Conservation (phyloP, 192 early-diverging fungal species). For the Gamsiella multidivaricata region DNA sequence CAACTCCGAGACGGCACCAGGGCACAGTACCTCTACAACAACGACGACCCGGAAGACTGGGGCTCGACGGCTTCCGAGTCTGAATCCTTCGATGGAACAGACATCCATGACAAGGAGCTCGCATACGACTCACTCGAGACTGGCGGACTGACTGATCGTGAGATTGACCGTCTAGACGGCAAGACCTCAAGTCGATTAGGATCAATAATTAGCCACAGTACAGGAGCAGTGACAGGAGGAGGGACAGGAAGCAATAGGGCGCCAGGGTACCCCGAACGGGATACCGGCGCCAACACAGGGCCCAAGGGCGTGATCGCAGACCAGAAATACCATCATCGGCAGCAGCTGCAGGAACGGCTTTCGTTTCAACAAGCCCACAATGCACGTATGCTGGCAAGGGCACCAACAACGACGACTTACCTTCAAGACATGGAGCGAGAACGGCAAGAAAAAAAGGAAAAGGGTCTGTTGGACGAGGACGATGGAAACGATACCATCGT, state of each 20-base stretch:
- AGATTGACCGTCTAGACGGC: conserved; percentile 33
- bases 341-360: conserved; percentile 35
- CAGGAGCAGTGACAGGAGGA: too few species aligned
- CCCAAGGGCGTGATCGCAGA: conserved; percentile 70
- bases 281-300: conserved; percentile 58
- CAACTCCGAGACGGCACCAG: not conserved
- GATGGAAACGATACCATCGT: conserved; percentile 28
- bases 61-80: conserved; percentile 23
- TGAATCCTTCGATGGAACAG: conserved; percentile 2
- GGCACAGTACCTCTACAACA: conserved; percentile 27
- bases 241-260: not conserved
- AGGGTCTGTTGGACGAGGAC: conserved; percentile 25
- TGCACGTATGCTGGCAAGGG: conserved; percentile 56
- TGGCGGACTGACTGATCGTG: conserved; percentile 26
- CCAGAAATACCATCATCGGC: conserved; percentile 58
- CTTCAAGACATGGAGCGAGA: conserved; percentile 50
- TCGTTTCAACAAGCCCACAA: conserved; percentile 53
- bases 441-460: conserved; percentile 20
- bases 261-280: conserved; percentile 40
- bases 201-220: not conserved
- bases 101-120: conserved; percentile 1
- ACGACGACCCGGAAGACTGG: conserved; percentile 22
- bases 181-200: conserved; percentile 37
- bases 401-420: conserved; percentile 61
- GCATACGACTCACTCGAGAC: conserved; percentile 37